Percentiles rank a stretch among this genome's conserved stretches.
Evolutionary conservation across 495 filamentous ascomycete genomes (phyloP).

Genomic region (Hypoxylon lenormandii): DNA sequence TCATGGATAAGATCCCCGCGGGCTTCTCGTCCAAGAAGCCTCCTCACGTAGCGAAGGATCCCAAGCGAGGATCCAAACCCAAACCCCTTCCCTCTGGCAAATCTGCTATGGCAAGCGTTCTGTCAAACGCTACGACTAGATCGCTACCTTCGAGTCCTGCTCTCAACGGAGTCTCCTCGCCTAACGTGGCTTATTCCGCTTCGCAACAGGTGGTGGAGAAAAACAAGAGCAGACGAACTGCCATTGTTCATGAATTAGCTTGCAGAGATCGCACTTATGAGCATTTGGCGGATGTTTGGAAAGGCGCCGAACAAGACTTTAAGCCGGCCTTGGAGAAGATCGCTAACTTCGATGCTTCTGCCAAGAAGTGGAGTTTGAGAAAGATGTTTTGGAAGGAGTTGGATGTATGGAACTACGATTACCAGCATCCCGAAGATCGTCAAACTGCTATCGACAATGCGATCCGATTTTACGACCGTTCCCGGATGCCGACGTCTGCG

Average conservation of each 20-base stretch:
- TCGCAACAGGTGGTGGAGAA: conserved; percentile 66
- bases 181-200: conserved; percentile 63
- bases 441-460: conserved; percentile 85
- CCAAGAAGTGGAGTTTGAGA: conserved; percentile 73
- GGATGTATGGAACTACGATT: conserved; percentile 82
- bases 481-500: conserved; percentile 77
- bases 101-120: conserved; percentile 53
- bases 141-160: conserved; percentile 75
- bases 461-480: conserved; percentile 81
- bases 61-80: conserved; percentile 42
- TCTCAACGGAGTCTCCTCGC: conserved; percentile 63
- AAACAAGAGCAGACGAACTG: conserved; percentile 66
- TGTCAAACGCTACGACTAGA: conserved; percentile 55
- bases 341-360: conserved; percentile 65
- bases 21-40: conserved; percentile 12
- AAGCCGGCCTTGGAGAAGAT: conserved; percentile 68
- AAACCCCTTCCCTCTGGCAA: conserved; percentile 59
- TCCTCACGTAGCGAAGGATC: conserved; percentile 32
- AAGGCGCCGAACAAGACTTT: conserved; percentile 69
- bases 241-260: conserved; percentile 81
- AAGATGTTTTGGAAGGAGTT: conserved; percentile 83
- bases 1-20: conserved; percentile 48
- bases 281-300: conserved; percentile 67
- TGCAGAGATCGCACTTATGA: conserved; percentile 69
- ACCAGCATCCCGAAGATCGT: conserved; percentile 73